Conservation (phyloP, 148 eudicot species). For the Fagopyrum esculentum region DNA sequence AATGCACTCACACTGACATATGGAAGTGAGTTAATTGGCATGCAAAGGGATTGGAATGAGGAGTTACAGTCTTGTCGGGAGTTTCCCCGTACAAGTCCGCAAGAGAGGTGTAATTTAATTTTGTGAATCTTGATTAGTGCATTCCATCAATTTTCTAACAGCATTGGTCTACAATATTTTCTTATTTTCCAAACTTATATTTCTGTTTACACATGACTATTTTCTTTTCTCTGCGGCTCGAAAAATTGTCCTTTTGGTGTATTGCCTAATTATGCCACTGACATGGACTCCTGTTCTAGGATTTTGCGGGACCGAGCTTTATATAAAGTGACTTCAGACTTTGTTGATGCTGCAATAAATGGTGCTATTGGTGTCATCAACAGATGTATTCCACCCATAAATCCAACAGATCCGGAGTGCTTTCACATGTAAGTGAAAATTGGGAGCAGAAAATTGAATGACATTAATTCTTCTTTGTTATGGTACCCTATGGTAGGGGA, state of each 20-base stretch:
- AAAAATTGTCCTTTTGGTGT: background rate
- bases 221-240: background rate
- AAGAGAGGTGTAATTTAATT: slow-evolving; percentile 54
- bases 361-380: slow-evolving; percentile 97
- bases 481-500: no score
- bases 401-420: slow-evolving; percentile 99
- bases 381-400: slow-evolving; percentile 96
- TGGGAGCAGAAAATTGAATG: background rate
- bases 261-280: background rate
- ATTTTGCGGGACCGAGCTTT: slow-evolving; percentile 74
- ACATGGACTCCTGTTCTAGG: slow-evolving; percentile 29
- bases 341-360: slow-evolving; percentile 94
- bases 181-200: background rate
- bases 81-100: slow-evolving; percentile 81
- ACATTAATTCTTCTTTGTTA: background rate
- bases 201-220: background rate
- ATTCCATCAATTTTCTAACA: background rate
- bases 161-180: background rate
- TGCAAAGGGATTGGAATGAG: slow-evolving; percentile 98
- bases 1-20: slow-evolving; percentile 79
- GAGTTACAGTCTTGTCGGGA: slow-evolving; percentile 97
- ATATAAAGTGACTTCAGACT: slow-evolving; percentile 94
- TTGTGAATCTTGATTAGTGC: background rate
- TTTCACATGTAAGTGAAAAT: slow-evolving; percentile 82
- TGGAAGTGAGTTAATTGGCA: slow-evolving; percentile 94